Base-by-base conservation (phyloP, 768 basidiomycete species). In the Lentinula detonsa region DNA sequence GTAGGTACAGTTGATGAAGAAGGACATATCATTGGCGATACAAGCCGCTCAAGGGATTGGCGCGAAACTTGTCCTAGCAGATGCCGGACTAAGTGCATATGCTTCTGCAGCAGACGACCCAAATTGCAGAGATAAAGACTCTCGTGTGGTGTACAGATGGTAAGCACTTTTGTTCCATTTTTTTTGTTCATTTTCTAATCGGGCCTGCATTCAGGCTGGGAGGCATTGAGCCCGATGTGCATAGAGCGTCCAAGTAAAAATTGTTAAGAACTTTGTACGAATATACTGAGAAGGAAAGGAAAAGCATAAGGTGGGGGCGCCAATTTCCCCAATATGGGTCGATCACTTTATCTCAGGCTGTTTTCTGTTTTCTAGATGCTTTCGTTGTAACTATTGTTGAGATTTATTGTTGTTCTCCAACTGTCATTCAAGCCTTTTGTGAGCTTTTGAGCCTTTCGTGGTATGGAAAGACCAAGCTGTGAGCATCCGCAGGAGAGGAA, bases 1-100 rank as follows among this genome's bases (percentile, higher is more conserved):
- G 16, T 56, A 78, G 76, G 71, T 79, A 5, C 75, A 79, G 53
- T 60, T 78, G 28, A 78, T 79, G 77, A 78, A 77, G 65, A 79
- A 79, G 66, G 77, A 78, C 46, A 73, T 78, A 67, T 63, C 67
- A 16, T 67, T 80, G 21, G 78, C 78, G 1, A 69, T 74, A 2
- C 70, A 72, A 16, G 76, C 76, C 23, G 76, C 78, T 5, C 64
- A 67, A 40, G 64, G 72, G 61, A 73, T 75, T 2, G 70, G 69
- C 37, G 77, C 75, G n/a, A 75, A 71, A 46, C 66, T 80, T 10
- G 71, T 78, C 2, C 61, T 79, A n/a, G 76, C 69, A 40, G 71
- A 77, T 34, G 73, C 71, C 1, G 75, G 75, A 1, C 66, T 78
- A 16, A 63, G 65, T 4, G 76, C 76, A 28, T 79, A 79, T 63